These are phyloP conservation scores for Aleurites moluccanus DNA, from an alignment of 441 rosid species.

Conservation along the genomic window DNA sequence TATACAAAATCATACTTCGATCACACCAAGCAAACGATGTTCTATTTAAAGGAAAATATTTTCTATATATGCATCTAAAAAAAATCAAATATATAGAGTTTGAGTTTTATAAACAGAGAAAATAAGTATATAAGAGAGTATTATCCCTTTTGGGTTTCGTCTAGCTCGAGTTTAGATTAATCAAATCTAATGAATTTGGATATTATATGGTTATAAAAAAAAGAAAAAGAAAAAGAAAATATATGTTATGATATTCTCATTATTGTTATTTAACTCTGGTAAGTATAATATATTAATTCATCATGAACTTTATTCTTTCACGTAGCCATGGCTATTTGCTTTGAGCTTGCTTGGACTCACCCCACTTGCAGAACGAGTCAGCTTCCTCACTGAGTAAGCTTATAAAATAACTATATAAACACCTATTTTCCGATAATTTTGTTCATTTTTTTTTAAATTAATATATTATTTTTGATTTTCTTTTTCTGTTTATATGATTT, in stretches of 20 bases:
- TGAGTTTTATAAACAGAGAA: no score
- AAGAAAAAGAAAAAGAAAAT: no score
- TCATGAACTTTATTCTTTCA: not conserved
- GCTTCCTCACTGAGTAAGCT: slow-evolving; percentile 91
- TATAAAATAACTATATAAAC: not conserved
- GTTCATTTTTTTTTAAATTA: not conserved
- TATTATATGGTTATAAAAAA: no score
- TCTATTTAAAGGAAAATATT: no score
- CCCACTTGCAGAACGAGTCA: slow-evolving; percentile 90
- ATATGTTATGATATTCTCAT: not conserved
- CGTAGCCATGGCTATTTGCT: slow-evolving; percentile 83
- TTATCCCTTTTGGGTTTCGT: no score
- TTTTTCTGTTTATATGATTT: slow-evolving; percentile 5
- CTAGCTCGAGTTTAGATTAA: no score
- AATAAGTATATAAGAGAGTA: no score
- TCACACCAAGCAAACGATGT: no score
- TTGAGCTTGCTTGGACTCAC: slow-evolving; percentile 82
- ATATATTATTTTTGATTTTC: not conserved
- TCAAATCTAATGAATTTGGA: no score
- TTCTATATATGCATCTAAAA: no score
- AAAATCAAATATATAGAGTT: no score
- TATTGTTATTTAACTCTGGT: not conserved
- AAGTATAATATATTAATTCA: not conserved
- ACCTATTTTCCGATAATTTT: not conserved
- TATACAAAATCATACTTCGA: no score